phyloP scores from a whole-genome alignment of 2,329 filamentous ascomycete species.

The Penicillium sp. region DNA sequence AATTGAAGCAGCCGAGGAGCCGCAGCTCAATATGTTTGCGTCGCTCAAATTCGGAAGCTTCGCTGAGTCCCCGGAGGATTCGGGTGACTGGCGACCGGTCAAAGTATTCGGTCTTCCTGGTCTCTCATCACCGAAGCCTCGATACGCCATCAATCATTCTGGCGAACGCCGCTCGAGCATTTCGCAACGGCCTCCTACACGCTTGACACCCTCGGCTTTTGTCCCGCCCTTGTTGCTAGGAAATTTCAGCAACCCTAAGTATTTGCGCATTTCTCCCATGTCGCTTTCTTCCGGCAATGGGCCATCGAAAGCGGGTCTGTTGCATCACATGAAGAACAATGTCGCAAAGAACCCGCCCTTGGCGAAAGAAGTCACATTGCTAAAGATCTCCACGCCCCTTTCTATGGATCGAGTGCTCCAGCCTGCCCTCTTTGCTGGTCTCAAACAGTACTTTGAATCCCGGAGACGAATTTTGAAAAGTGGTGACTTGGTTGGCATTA shows the following conservation, averaged over 20 bases:
- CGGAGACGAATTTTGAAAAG: slow-evolving; percentile 75
- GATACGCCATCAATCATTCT: slow-evolving; percentile 51
- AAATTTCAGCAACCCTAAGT: slow-evolving; percentile 73
- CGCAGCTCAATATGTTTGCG: slow-evolving; percentile 53
- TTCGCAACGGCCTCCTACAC: slow-evolving; percentile 43
- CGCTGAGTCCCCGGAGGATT: slow-evolving; percentile 46
- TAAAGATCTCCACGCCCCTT: slow-evolving; percentile 82
- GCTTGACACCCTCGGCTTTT: slow-evolving; percentile 59
- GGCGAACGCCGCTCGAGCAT: slow-evolving; percentile 51
- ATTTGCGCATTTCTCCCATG: slow-evolving; percentile 68
- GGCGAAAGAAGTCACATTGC: slow-evolving; percentile 73
- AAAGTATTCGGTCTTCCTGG: slow-evolving; percentile 83
- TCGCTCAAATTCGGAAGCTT: slow-evolving; percentile 55
- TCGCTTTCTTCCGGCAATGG: slow-evolving; percentile 34
- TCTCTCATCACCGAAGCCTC: slow-evolving; percentile 49
- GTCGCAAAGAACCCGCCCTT: slow-evolving; percentile 49
- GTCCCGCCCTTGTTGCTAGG: slow-evolving; percentile 80
- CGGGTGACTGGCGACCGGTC: slow-evolving; percentile 74
- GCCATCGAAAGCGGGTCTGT: slow-evolving; percentile 53
- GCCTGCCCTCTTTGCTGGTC: slow-evolving; percentile 73
- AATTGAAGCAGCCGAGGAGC: slow-evolving; percentile 70
- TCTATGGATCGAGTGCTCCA: slow-evolving; percentile 82
- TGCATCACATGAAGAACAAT: slow-evolving; percentile 45
- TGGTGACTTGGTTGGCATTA: slow-evolving; percentile 82
- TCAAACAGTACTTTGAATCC: slow-evolving; percentile 83